Percentiles rank a stretch among this genome's conserved stretches.
These are phyloP conservation scores for Penicillium turbatum DNA, from an alignment of 495 filamentous ascomycete genomes.

Conservation along the genomic window DNA sequence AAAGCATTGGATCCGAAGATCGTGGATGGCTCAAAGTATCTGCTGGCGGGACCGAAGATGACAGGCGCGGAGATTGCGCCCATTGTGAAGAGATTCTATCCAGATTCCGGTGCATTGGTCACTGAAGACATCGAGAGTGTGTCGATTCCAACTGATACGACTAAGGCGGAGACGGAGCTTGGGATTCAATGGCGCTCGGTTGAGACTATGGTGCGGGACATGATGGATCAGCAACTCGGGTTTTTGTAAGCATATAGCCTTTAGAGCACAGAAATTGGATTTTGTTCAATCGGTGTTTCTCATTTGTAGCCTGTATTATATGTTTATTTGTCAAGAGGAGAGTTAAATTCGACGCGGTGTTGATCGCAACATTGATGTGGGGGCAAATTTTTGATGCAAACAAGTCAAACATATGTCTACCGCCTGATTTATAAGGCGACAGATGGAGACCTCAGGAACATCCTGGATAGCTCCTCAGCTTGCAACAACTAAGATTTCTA, in stretches of 20 bases:
- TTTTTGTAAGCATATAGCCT: slow-evolving; percentile 2
- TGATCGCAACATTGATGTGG: too few relatives aligned
- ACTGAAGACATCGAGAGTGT: slow-evolving; percentile 13
- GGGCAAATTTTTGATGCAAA: too few relatives aligned
- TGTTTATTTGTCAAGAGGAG: too few relatives aligned
- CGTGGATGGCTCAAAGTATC: slow-evolving; percentile 22
- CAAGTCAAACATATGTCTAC: slow-evolving; percentile 2
- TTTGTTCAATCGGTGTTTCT: too few relatives aligned
- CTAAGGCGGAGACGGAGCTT: slow-evolving; percentile 47
- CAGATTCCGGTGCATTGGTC: slow-evolving; percentile 22
- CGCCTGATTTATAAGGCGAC: slow-evolving; percentile 18
- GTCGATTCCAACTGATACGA: slow-evolving; percentile 50
- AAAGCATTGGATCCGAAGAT: slow-evolving; percentile 26
- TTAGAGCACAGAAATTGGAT: not conserved
- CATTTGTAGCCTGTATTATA: too few relatives aligned
- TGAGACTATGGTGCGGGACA: slow-evolving; percentile 30
- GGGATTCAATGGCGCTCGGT: slow-evolving; percentile 32
- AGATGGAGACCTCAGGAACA: slow-evolving; percentile 1
- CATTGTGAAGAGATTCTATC: slow-evolving; percentile 30
- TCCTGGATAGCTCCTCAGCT: not conserved
- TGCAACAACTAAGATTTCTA: not conserved
- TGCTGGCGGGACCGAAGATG: slow-evolving; percentile 22
- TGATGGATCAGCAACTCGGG: slow-evolving; percentile 37
- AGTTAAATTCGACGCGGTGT: too few relatives aligned
- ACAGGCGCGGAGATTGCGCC: slow-evolving; percentile 27